These are phyloP conservation scores for Knoxia roxburghii DNA, from an alignment of 257 asterid species.

Conservation along the genomic window DNA sequence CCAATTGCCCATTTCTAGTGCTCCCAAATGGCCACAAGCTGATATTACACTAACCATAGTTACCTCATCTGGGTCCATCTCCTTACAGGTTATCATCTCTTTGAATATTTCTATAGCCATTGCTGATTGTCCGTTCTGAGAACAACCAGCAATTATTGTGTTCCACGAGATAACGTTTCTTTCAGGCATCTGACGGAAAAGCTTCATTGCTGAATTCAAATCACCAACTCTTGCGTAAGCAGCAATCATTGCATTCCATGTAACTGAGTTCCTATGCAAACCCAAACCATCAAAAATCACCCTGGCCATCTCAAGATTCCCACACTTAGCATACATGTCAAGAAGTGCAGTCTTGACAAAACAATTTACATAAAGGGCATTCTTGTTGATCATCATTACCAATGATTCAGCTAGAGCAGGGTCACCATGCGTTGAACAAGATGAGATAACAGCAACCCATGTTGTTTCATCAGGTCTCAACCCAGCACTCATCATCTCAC, in stretches of 20 bases:
- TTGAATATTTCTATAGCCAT: constrained; percentile 56
- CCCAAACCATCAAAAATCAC: constrained; percentile 52
- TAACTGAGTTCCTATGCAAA: constrained; percentile 32
- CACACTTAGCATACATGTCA: constrained; percentile 69
- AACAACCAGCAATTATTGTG: constrained; percentile 65
- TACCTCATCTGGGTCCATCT: constrained; percentile 53
- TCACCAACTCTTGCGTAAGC: constrained; percentile 55
- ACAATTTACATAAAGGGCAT: constrained; percentile 25
- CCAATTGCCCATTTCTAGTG: constrained; percentile 52
- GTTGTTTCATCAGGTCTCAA: constrained; percentile 54
- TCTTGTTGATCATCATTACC: constrained; percentile 35
- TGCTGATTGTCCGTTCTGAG: constrained; percentile 62
- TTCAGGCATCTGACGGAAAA: constrained; percentile 53
- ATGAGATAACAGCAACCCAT: constrained; percentile 54
- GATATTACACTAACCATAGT: constrained; percentile 60
- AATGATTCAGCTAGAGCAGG: constrained; percentile 37
- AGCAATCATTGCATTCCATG: constrained; percentile 75
- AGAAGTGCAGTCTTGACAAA: constrained; percentile 62
- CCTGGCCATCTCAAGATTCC: constrained; percentile 48
- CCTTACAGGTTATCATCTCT: constrained; percentile 37
- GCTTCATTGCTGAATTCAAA: constrained; percentile 43
- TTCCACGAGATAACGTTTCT: constrained; percentile 67
- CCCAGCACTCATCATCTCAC: constrained; percentile 47
- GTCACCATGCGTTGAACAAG: constrained; percentile 52
- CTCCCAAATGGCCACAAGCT: constrained; percentile 83